These are phyloP conservation scores for Jamesozyma jinghongensis DNA, from an alignment of 805 yeast genomes.

Conservation along the genomic window DNA sequence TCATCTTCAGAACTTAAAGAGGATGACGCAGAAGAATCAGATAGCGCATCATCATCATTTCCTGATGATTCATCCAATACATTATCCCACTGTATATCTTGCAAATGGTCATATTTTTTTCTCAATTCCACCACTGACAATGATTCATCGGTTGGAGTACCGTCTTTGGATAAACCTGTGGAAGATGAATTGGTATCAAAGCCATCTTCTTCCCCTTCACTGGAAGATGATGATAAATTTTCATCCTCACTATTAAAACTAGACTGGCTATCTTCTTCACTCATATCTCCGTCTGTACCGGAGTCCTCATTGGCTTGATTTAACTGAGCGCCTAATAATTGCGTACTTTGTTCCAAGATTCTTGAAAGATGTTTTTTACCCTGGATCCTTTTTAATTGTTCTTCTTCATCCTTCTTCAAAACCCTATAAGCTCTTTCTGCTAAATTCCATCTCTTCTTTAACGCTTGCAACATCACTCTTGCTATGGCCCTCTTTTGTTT, in stretches of 20 bases:
- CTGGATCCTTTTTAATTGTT: slow-evolving; percentile 65
- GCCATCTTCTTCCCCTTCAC: slow-evolving; percentile 6
- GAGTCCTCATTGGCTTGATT: slow-evolving; percentile 31
- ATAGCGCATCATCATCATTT: background rate
- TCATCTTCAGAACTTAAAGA: background rate
- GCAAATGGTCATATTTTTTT: slow-evolving; percentile 33
- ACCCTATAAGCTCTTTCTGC: slow-evolving; percentile 76
- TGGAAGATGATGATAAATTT: slow-evolving; percentile 11
- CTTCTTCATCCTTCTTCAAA: slow-evolving; percentile 67
- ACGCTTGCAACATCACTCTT: slow-evolving; percentile 73
- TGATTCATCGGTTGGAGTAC: slow-evolving; percentile 9
- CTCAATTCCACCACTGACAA: slow-evolving; percentile 38
- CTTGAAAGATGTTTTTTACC: slow-evolving; percentile 83
- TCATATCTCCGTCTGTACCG: slow-evolving; percentile 10
- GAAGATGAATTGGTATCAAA: slow-evolving; percentile 8
- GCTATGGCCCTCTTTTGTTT: slow-evolving; percentile 61
- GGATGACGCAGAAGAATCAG: background rate
- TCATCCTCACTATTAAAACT: slow-evolving; percentile 12
- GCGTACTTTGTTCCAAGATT: slow-evolving; percentile 86
- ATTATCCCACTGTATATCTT: slow-evolving; percentile 1
- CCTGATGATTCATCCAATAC: slow-evolving; percentile 5
- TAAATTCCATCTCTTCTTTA: slow-evolving; percentile 80
- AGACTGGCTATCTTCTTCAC: slow-evolving; percentile 13
- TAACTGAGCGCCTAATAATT: slow-evolving; percentile 76
- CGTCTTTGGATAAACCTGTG: slow-evolving; percentile 26